phyloP scores from a whole-genome alignment of 1,139 yeast genomes.

The Kurtzmaniella quercitrusa region DNA sequence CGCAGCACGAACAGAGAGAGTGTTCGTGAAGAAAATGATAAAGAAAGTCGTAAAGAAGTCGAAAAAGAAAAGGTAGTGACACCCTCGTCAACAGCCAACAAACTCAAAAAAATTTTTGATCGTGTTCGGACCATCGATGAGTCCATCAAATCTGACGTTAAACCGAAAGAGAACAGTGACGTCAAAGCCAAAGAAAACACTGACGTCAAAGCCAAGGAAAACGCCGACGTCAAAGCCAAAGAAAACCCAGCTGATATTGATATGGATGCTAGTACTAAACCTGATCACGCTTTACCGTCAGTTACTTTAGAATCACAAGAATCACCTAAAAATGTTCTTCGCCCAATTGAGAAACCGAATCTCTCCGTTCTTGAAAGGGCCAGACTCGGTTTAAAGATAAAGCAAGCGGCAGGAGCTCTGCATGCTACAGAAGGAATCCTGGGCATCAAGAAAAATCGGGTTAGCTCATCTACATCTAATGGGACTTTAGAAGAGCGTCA shows the following conservation, averaged over 20 bases:
- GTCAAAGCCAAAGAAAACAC: not conserved
- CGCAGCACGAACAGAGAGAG: no score
- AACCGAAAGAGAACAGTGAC: not conserved
- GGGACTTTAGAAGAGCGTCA: constrained; percentile 1
- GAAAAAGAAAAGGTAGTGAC: no score
- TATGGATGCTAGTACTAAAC: not conserved
- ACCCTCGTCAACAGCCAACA: no score
- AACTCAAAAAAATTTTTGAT: no score
- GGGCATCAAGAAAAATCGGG: not conserved
- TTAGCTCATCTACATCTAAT: not conserved
- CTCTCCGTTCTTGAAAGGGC: constrained; percentile 6
- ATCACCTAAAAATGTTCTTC: not conserved
- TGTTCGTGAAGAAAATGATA: no score
- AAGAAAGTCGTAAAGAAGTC: no score
- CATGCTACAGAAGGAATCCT: not conserved
- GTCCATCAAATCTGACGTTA: no score
- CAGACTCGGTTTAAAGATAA: constrained; percentile 5
- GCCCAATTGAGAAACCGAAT: not conserved
- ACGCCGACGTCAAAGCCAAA: no score
- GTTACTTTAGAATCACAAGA: not conserved
- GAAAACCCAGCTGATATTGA: not conserved
- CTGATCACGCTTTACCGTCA: not conserved
- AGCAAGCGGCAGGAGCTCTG: not conserved
- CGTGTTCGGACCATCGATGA: no score
- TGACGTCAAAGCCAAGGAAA: no score